These are phyloP conservation scores for Rhynchospora breviuscula DNA, from an alignment of 176 grass and related monocot species.

Conservation along the genomic window DNA sequence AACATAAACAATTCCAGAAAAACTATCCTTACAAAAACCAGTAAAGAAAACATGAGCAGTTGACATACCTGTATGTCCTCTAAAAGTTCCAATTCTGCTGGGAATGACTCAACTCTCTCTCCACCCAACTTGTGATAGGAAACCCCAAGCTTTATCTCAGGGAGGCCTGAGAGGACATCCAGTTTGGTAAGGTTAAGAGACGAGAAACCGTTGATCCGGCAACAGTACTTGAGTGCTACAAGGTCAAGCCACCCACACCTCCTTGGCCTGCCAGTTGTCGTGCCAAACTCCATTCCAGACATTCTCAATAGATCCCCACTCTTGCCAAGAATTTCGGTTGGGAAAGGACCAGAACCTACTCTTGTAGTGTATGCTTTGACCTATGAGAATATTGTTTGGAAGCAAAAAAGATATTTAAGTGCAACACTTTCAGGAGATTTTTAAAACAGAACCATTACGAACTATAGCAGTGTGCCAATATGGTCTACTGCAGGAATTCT, in stretches of 20 bases:
- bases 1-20: background rate
- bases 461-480: background rate
- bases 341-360: slow-evolving; percentile 88
- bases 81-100: slow-evolving; percentile 50
- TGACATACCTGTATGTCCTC: slow-evolving; percentile 54
- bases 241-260: slow-evolving; percentile 95
- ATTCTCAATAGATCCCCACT: slow-evolving; percentile 55
- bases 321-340: slow-evolving; percentile 71
- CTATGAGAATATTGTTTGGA: slow-evolving; percentile 26
- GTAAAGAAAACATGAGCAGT: background rate
- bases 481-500: background rate
- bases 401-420: slow-evolving; percentile 3
- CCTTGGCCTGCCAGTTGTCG: slow-evolving; percentile 74
- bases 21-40: background rate
- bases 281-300: slow-evolving; percentile 88
- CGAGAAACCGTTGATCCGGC: slow-evolving; percentile 86
- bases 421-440: background rate
- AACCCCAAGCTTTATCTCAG: slow-evolving; percentile 67
- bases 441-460: background rate
- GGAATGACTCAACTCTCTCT: slow-evolving; percentile 49
- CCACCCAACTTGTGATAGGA: slow-evolving; percentile 44
- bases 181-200: slow-evolving; percentile 90
- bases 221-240: slow-evolving; percentile 71
- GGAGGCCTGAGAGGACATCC: slow-evolving; percentile 65
- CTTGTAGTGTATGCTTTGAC: slow-evolving; percentile 97